Evolutionary conservation across 1,284 basidiomycete species (phyloP).

Genomic region (Melanopsichium pennsylvanicum): DNA sequence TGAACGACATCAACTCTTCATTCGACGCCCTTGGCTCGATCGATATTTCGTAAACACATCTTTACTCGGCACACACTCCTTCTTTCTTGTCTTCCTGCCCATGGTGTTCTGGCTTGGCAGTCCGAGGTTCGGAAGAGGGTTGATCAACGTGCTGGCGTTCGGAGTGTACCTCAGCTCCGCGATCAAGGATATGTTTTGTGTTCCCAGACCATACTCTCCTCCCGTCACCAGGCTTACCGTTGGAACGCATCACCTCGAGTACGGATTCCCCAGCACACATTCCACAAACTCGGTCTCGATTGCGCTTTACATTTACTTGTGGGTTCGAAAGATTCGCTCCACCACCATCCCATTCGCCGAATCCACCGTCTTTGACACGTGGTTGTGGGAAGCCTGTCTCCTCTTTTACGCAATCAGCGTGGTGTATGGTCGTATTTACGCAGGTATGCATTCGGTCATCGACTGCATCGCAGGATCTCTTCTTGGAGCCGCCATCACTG

Average conservation of each 20-base stretch:
- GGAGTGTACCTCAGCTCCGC: conserved; percentile 86
- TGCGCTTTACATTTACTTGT: conserved; percentile 68
- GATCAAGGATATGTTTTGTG: conserved; percentile 86
- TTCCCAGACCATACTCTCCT: conserved; percentile 87
- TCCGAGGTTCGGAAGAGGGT: conserved; percentile 72
- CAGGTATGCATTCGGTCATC: conserved; percentile 66
- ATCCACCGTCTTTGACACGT: conserved; percentile 23
- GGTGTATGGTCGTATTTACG: conserved; percentile 85
- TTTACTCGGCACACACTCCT: conserved; percentile 81
- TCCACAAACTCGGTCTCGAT: conserved; percentile 90
- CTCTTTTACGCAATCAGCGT: conserved; percentile 72
- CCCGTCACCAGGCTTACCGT: conserved; percentile 80
- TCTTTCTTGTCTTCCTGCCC: conserved; percentile 90
- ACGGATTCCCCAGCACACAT: conserved; percentile 96
- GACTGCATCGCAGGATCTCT: conserved; percentile 64
- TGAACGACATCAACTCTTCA: conserved; percentile 41
- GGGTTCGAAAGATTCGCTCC: conserved; percentile 30
- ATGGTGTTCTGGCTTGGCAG: conserved; percentile 87
- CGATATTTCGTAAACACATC: conserved; percentile 90
- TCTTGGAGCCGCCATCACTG: conserved; percentile 55
- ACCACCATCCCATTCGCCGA: not conserved
- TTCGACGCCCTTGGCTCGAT: conserved; percentile 74
- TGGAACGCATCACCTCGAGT: conserved; percentile 69
- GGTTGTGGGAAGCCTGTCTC: conserved; percentile 47
- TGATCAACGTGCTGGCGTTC: conserved; percentile 74